These are phyloP conservation scores for Phaeosphaeria sp. DNA, from an alignment of 2,329 filamentous ascomycete species.

Conservation along the genomic window DNA sequence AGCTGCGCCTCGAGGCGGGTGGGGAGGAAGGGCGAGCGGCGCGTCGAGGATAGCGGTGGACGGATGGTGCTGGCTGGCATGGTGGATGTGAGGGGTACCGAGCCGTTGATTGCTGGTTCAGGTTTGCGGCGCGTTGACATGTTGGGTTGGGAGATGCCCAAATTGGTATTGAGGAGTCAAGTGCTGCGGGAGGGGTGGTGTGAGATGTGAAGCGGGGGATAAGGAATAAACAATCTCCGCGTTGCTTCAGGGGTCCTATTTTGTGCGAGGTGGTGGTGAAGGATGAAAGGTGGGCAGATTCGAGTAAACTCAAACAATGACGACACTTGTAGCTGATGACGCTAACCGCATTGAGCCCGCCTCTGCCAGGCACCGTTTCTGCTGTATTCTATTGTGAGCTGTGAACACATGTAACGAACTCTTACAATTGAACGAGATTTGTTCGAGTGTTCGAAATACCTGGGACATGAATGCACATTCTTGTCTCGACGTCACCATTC, in stretches of 20 bases:
- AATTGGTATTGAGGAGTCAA: neutral
- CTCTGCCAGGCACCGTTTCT: constrained; percentile 16
- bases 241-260: constrained; percentile 2
- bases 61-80: constrained; percentile 35
- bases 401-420: constrained; percentile 14
- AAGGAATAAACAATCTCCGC: neutral
- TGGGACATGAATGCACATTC: neutral
- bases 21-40: constrained; percentile 67
- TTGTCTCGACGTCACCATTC: neutral
- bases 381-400: constrained; percentile 15
- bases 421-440: neutral
- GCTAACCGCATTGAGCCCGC: constrained; percentile 18
- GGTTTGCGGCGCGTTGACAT: constrained; percentile 45
- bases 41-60: constrained; percentile 27
- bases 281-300: neutral
- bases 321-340: constrained; percentile 31
- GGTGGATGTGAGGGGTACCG: constrained; percentile 26
- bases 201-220: neutral
- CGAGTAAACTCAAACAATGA: constrained; percentile 24
- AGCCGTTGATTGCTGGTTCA: constrained; percentile 19
- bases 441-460: neutral
- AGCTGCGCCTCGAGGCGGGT: constrained; percentile 71
- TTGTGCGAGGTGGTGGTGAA: neutral
- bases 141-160: neutral
- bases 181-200: neutral